Conservation (phyloP, 108 stramenopile species). For the Cyclotella baltica region DNA sequence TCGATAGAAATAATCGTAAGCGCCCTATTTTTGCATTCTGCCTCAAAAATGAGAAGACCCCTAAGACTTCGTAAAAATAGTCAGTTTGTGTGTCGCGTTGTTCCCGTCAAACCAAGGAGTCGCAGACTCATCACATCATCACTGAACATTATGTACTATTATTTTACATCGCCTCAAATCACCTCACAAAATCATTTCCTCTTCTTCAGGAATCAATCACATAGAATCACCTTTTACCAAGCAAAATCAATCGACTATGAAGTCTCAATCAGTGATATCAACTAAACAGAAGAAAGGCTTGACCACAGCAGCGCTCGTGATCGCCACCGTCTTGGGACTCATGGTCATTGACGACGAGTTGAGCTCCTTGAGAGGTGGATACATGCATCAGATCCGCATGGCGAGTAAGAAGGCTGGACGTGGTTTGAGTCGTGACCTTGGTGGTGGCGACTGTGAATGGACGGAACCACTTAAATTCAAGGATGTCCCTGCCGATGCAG, state of each 20-base stretch:
- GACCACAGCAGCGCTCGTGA: background rate
- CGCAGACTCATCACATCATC: too few species aligned
- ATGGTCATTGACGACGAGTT: background rate
- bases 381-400: background rate
- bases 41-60: too few species aligned
- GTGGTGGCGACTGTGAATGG: conserved; percentile 8
- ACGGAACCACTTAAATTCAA: background rate
- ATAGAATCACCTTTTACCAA: too few species aligned
- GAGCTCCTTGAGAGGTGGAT: background rate
- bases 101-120: too few species aligned
- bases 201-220: too few species aligned
- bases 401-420: background rate
- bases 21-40: too few species aligned
- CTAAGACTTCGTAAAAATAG: too few species aligned
- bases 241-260: background rate
- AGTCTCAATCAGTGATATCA: background rate
- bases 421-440: background rate
- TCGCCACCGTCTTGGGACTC: background rate
- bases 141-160: too few species aligned
- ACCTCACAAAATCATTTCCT: too few species aligned
- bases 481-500: background rate
- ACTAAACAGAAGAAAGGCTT: background rate
- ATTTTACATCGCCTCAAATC: too few species aligned
- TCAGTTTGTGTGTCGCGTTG: too few species aligned
- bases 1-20: too few species aligned